These are phyloP conservation scores for Micromonas pusilla DNA, from an alignment of 139 green algal species.

Conservation along the genomic window DNA sequence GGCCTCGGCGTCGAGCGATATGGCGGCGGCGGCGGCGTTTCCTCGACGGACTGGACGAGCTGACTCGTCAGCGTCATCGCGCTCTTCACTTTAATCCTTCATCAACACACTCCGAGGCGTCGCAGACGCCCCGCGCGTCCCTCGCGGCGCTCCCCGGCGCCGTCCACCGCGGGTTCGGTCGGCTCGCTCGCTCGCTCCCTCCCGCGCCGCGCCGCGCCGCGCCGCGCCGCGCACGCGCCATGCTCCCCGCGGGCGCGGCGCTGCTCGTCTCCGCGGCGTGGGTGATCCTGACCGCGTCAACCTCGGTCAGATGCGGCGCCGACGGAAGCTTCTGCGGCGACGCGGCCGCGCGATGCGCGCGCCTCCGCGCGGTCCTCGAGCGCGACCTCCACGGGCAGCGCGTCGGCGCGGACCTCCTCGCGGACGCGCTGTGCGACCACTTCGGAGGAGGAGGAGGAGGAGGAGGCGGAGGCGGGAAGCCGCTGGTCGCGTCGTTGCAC, in stretches of 20 bases:
- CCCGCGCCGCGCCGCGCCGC: too few relatives aligned
- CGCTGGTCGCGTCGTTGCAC: conserved; percentile 77
- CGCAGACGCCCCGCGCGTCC: too few relatives aligned
- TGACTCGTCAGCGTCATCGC: too few relatives aligned
- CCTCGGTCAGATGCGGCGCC: neutral
- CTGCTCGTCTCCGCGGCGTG: neutral
- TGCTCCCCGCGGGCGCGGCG: too few relatives aligned
- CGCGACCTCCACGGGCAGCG: conserved; percentile 62
- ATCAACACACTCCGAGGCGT: too few relatives aligned
- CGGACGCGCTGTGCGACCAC: conserved; percentile 73
- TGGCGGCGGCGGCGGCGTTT: too few relatives aligned
- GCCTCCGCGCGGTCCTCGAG: neutral
- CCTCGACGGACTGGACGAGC: too few relatives aligned
- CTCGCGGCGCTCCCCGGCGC: too few relatives aligned
- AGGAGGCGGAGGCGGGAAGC: conserved; percentile 38
- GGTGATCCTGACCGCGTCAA: neutral
- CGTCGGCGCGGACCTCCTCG: conserved; percentile 50
- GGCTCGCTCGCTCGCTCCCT: neutral
- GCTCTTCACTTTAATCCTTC: too few relatives aligned
- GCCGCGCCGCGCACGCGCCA: too few relatives aligned
- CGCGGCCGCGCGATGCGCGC: neutral
- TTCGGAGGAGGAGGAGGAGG: conserved; percentile 29
- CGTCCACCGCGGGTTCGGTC: too few relatives aligned
- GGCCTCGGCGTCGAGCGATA: too few relatives aligned
- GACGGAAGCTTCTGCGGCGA: neutral